Percentiles rank a stretch among this genome's conserved stretches.
These are phyloP conservation scores for Linnemannia exigua DNA, from an alignment of 192 early-diverging fungal genomes.

Conservation along the genomic window DNA sequence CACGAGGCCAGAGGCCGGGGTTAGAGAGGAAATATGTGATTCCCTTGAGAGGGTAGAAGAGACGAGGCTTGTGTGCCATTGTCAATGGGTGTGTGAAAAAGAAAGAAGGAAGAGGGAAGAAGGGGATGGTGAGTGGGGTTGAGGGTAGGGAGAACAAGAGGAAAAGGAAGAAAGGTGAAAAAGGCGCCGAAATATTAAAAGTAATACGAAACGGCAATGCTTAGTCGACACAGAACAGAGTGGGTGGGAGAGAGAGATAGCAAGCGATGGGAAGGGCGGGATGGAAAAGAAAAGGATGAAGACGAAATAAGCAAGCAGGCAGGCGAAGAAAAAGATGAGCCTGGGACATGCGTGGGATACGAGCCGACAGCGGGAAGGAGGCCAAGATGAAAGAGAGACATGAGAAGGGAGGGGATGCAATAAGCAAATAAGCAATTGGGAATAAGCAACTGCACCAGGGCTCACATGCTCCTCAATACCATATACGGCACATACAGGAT, in stretches of 20 bases:
- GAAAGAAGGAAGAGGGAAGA: not conserved
- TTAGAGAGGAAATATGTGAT: slow-evolving; percentile 56
- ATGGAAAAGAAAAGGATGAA: not conserved
- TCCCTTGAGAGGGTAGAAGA: slow-evolving; percentile 58
- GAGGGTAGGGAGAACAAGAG: not conserved
- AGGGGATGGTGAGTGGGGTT: not conserved
- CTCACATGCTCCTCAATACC: not conserved
- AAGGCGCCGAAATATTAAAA: not conserved
- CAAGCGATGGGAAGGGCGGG: not conserved
- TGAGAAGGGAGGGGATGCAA: not conserved
- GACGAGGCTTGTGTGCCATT: slow-evolving; percentile 28
- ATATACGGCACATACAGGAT: too few relatives aligned
- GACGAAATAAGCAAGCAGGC: not conserved
- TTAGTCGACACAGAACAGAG: not conserved
- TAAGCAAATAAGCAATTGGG: not conserved
- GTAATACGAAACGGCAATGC: not conserved
- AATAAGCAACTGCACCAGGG: not conserved
- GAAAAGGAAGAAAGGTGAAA: not conserved
- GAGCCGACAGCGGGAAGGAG: not conserved
- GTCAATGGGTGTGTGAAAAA: not conserved
- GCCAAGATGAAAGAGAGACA: not conserved
- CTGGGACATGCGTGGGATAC: not conserved
- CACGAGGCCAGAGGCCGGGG: slow-evolving; percentile 43
- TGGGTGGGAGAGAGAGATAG: not conserved
- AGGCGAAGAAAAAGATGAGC: not conserved